phyloP scores from a whole-genome alignment of 192 early-diverging fungal species.

The Linnemannia elongata region DNA sequence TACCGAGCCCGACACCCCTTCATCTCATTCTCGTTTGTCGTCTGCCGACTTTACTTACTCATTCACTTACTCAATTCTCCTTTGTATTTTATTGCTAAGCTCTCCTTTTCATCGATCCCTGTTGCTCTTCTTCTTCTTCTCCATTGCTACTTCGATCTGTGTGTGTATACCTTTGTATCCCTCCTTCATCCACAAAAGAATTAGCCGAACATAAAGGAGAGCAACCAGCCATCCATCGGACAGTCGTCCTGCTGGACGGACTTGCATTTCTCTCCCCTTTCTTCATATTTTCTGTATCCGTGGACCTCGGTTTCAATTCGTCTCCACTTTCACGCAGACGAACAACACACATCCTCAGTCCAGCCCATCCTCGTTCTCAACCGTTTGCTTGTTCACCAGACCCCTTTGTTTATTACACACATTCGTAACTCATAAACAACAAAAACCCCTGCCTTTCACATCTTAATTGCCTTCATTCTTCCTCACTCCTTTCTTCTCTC shows the following conservation, averaged over 20 bases:
- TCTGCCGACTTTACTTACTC: neutral
- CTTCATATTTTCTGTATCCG: neutral
- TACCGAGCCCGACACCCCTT: neutral
- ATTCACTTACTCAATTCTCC: neutral
- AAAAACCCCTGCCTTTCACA: neutral
- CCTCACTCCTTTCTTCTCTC: neutral
- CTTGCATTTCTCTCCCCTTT: neutral
- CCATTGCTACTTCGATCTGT: neutral
- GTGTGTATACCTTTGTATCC: neutral
- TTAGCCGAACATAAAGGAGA: neutral
- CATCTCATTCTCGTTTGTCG: neutral
- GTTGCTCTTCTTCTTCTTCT: neutral
- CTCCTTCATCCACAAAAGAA: slow-evolving; percentile 6
- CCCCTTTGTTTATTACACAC: neutral
- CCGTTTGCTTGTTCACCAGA: neutral
- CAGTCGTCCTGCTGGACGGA: neutral
- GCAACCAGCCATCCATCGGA: neutral
- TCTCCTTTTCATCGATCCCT: neutral
- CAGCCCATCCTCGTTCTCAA: neutral
- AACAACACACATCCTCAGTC: too few species aligned
- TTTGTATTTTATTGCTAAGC: neutral
- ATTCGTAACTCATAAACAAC: neutral
- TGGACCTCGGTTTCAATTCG: slow-evolving; percentile 2
- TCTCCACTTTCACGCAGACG: neutral
- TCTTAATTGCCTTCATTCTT: neutral